A percentile compares a stretch with the other conserved stretches of the same genome.
These are phyloP conservation scores for Venturia asperata DNA, from an alignment of 2,329 filamentous ascomycete genomes.

Conservation along the genomic window DNA sequence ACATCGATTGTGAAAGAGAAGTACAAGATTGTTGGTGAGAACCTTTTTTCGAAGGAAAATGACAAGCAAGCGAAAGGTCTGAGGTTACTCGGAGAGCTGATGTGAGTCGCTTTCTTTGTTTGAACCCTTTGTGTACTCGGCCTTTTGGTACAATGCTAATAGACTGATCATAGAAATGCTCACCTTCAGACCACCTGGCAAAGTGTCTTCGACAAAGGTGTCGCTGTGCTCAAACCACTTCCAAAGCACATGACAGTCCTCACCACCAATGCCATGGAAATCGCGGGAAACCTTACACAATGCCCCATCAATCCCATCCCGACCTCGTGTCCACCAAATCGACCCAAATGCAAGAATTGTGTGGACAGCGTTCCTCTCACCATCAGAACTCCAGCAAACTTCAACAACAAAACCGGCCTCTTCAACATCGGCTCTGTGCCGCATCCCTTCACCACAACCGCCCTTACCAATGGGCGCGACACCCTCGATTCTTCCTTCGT, in stretches of 20 bases:
- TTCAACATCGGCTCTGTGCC: slow-evolving; percentile 85
- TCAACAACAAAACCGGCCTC: slow-evolving; percentile 61
- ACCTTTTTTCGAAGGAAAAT: slow-evolving; percentile 40
- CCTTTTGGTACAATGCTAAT: slow-evolving; percentile 43
- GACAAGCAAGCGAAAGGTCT: slow-evolving; percentile 53
- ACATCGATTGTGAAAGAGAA: slow-evolving; percentile 52
- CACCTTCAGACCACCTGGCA: slow-evolving; percentile 86
- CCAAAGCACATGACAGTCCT: slow-evolving; percentile 67
- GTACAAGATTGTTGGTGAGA: slow-evolving; percentile 61
- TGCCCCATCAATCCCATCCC: slow-evolving; percentile 65
- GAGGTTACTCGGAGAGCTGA: slow-evolving; percentile 60
- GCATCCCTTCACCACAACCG: slow-evolving; percentile 78
- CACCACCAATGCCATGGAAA: slow-evolving; percentile 59
- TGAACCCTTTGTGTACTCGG: slow-evolving; percentile 64
- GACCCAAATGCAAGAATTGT: slow-evolving; percentile 66
- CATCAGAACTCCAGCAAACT: slow-evolving; percentile 59
- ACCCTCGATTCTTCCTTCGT: slow-evolving; percentile 38
- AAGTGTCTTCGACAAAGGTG: slow-evolving; percentile 65
- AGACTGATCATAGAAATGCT: slow-evolving; percentile 71
- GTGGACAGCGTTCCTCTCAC: slow-evolving; percentile 56
- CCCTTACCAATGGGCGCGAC: slow-evolving; percentile 51
- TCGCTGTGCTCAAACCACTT: slow-evolving; percentile 74
- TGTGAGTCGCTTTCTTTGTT: slow-evolving; percentile 49
- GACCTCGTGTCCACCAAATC: slow-evolving; percentile 76
- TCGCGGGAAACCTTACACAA: slow-evolving; percentile 67